phyloP scores from a whole-genome alignment of 2,329 filamentous ascomycete genomes.

The Neonectria magnoliae region DNA sequence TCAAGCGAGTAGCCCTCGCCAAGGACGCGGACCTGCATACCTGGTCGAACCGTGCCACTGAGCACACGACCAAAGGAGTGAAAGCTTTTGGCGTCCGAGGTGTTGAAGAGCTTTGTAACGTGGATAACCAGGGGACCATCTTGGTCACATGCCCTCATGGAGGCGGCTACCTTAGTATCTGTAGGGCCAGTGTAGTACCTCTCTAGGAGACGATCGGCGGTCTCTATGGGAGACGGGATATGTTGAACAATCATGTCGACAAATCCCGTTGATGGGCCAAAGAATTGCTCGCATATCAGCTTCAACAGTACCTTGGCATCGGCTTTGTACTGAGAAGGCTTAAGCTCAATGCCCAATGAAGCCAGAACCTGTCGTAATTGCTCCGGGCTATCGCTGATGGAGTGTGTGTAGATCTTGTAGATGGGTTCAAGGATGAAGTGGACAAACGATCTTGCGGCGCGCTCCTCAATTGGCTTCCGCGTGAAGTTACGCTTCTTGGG shows the following conservation, averaged over 20 bases:
- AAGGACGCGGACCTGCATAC: slow-evolving; percentile 86
- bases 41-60: slow-evolving; percentile 87
- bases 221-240: slow-evolving; percentile 85
- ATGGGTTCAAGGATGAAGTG: slow-evolving; percentile 96
- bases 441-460: slow-evolving; percentile 86
- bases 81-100: slow-evolving; percentile 89
- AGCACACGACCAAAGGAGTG: slow-evolving; percentile 90
- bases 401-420: slow-evolving; percentile 97
- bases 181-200: slow-evolving; percentile 92
- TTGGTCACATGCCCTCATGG: slow-evolving; percentile 85
- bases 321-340: slow-evolving; percentile 90
- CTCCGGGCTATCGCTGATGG: slow-evolving; percentile 88
- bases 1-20: slow-evolving; percentile 96
- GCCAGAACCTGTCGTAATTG: slow-evolving; percentile 83
- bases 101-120: slow-evolving; percentile 92
- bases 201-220: slow-evolving; percentile 79
- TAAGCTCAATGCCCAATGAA: slow-evolving; percentile 83
- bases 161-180: slow-evolving; percentile 80
- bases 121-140: slow-evolving; percentile 93
- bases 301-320: slow-evolving; percentile 91
- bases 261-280: slow-evolving; percentile 87
- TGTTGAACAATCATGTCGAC: slow-evolving; percentile 96
- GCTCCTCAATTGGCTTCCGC: slow-evolving; percentile 83
- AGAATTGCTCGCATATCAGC: slow-evolving; percentile 93
- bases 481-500: slow-evolving; percentile 90